A percentile compares a stretch with the other conserved stretches of the same genome.
phyloP scores from a whole-genome alignment of 768 basidiomycete genomes.

The Leccinum subtestaceum region DNA sequence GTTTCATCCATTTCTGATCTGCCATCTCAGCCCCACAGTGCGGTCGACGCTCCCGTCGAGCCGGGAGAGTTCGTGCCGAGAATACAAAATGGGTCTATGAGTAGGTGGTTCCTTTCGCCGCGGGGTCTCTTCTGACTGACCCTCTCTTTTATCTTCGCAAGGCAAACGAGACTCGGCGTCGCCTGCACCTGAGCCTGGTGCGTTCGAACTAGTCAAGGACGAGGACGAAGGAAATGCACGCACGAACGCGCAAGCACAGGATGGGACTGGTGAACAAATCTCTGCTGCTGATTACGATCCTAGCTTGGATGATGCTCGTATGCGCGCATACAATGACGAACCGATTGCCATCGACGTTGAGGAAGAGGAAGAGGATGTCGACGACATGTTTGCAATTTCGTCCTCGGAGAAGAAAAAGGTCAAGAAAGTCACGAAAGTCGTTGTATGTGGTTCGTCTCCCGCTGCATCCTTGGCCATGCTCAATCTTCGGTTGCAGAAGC shows the following conservation, averaged over 20 bases:
- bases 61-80: conserved; percentile 8
- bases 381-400: conserved; percentile 91
- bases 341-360: conserved; percentile 42
- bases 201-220: conserved; percentile 70
- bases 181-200: conserved; percentile 53
- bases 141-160: conserved; percentile 18
- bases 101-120: conserved; percentile 14
- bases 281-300: conserved; percentile 94
- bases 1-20: conserved; percentile 61
- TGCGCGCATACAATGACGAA: conserved; percentile 48
- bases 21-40: conserved; percentile 53
- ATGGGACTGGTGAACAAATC: conserved; percentile 61
- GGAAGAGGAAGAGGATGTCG: conserved; percentile 74
- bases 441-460: conserved; percentile 36
- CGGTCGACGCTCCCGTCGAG: conserved; percentile 33
- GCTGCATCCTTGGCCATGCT: background rate
- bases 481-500: conserved; percentile 37
- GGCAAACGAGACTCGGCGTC: conserved; percentile 55
- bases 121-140: background rate
- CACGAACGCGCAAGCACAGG: conserved; percentile 43
- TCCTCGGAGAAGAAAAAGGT: conserved; percentile 44
- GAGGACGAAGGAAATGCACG: conserved; percentile 49
- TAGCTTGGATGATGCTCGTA: conserved; percentile 79
- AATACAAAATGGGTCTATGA: conserved; percentile 20
- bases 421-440: conserved; percentile 58